Evolutionary conservation across 306 rosid genomes (phyloP).

Genomic region (Medicago arabica): DNA sequence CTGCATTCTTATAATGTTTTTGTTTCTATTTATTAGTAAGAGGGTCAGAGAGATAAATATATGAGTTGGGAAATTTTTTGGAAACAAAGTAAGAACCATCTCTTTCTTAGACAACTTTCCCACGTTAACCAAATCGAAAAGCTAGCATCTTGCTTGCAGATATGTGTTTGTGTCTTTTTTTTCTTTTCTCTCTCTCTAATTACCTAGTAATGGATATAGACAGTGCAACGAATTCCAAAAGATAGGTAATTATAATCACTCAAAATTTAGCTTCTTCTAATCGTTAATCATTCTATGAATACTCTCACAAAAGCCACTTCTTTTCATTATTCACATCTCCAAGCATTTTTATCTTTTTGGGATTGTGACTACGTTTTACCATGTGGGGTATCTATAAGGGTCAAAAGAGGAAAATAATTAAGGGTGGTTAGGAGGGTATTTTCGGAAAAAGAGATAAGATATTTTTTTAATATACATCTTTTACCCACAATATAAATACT

Average conservation of each 20-base stretch:
- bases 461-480: too few species aligned
- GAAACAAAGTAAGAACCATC: constrained; percentile 68
- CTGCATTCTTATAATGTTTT: not conserved
- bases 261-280: constrained; percentile 50
- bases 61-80: constrained; percentile 41
- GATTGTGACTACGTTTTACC: constrained; percentile 52
- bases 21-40: constrained; percentile 40
- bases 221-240: constrained; percentile 57
- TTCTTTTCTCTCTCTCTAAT: constrained; percentile 33
- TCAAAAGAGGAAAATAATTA: constrained; percentile 37
- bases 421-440: constrained; percentile 23
- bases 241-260: constrained; percentile 56
- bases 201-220: constrained; percentile 71
- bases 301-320: constrained; percentile 29
- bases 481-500: too few species aligned
- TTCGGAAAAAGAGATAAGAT: constrained; percentile 25
- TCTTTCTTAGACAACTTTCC: constrained; percentile 92
- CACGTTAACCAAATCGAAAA: constrained; percentile 99
- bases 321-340: constrained; percentile 29
- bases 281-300: constrained; percentile 46
- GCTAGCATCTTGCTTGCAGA: constrained; percentile 46
- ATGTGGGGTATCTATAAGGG: constrained; percentile 32
- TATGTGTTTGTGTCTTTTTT: constrained; percentile 22
- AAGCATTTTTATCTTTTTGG: constrained; percentile 43
- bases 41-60: constrained; percentile 42